A percentile compares a stretch with the other conserved stretches of the same genome.
Conservation (phyloP, 2,329 filamentous ascomycete genomes). For the Phyllosticta capitalensis region DNA sequence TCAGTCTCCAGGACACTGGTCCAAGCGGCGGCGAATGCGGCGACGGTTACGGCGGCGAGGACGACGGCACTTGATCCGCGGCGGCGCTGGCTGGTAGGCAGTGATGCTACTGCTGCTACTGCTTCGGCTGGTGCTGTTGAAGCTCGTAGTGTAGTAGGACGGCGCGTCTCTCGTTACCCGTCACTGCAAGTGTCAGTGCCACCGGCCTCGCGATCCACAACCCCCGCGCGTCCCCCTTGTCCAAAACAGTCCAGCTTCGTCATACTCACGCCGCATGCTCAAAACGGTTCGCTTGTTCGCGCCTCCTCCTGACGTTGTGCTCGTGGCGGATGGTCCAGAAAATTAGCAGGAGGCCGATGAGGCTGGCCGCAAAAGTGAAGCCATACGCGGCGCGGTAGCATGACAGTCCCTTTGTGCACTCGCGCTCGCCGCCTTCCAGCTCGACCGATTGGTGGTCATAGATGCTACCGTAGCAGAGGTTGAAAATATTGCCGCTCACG, state of each 20-base stretch:
- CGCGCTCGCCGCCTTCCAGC: constrained; percentile 57
- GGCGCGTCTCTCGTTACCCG: neutral
- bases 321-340: constrained; percentile 61
- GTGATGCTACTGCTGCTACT: neutral
- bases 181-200: neutral
- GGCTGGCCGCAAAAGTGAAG: constrained; percentile 64
- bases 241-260: neutral
- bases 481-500: constrained; percentile 82
- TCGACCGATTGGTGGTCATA: constrained; percentile 72
- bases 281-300: neutral
- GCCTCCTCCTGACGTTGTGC: constrained; percentile 23
- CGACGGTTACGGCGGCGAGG: neutral
- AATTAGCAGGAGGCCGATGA: constrained; percentile 58
- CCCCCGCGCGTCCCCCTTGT: neutral
- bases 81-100: neutral
- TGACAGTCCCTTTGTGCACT: constrained; percentile 65
- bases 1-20: neutral
- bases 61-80: neutral
- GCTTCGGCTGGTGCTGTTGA: neutral
- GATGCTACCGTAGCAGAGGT: constrained; percentile 75
- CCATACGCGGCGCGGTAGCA: constrained; percentile 79
- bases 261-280: neutral
- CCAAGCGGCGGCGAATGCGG: neutral
- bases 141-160: neutral
- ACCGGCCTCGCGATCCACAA: neutral